phyloP scores from a whole-genome alignment of 495 filamentous ascomycete genomes.

The Rostrohypoxylon terebratum region DNA sequence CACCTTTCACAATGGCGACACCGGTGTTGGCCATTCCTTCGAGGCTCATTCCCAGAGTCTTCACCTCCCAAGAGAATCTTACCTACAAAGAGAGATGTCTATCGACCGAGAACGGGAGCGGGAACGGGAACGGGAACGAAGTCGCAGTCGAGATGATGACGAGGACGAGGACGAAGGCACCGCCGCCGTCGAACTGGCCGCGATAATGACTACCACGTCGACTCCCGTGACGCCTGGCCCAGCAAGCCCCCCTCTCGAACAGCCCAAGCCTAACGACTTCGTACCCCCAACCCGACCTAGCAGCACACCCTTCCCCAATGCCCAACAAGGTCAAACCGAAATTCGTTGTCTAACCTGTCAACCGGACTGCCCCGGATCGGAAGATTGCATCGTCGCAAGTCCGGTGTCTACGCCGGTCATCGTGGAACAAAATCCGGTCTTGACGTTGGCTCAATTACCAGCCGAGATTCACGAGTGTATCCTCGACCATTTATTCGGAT shows the following conservation, averaged over 20 bases:
- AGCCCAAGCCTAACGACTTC: slow-evolving; percentile 60
- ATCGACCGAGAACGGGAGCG: slow-evolving; percentile 43
- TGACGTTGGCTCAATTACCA: slow-evolving; percentile 68
- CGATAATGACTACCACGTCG: slow-evolving; percentile 64
- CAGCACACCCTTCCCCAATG: slow-evolving; percentile 68
- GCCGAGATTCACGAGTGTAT: slow-evolving; percentile 78
- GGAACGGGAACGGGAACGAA: slow-evolving; percentile 55
- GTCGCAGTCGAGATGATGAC: slow-evolving; percentile 26
- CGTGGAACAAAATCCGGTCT: slow-evolving; percentile 46
- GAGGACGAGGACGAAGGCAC: slow-evolving; percentile 56
- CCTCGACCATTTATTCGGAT: slow-evolving; percentile 75
- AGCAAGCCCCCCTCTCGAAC: slow-evolving; percentile 63
- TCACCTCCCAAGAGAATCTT: slow-evolving; percentile 45
- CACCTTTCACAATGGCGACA: slow-evolving; percentile 42
- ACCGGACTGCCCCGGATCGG: slow-evolving; percentile 43
- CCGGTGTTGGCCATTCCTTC: slow-evolving; percentile 18
- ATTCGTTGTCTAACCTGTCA: slow-evolving; percentile 56
- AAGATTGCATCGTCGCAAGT: slow-evolving; percentile 40
- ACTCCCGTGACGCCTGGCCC: slow-evolving; percentile 66
- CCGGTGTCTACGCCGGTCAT: slow-evolving; percentile 33
- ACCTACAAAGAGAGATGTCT: slow-evolving; percentile 42
- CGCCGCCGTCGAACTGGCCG: slow-evolving; percentile 58
- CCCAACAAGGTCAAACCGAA: slow-evolving; percentile 58
- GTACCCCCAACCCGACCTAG: slow-evolving; percentile 64
- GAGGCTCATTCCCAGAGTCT: slow-evolving; percentile 43